Evolutionary conservation across 2,329 filamentous ascomycete species (phyloP).

Genomic region (Colletotrichum sp.): DNA sequence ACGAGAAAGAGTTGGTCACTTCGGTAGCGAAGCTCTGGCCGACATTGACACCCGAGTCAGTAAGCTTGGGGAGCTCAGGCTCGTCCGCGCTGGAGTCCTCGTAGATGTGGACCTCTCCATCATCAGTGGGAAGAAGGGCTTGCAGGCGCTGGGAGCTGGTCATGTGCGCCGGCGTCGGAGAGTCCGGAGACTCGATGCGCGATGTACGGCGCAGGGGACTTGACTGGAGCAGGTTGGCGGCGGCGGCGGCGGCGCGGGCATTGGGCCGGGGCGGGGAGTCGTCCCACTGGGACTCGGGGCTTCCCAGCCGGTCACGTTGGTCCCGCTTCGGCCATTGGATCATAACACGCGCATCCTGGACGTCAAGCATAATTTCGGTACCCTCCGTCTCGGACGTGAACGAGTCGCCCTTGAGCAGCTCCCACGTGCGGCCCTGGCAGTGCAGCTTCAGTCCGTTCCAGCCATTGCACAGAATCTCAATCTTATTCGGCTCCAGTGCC

Average conservation of each 20-base stretch:
- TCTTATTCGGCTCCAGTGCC: slow-evolving; percentile 73
- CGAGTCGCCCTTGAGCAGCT: slow-evolving; percentile 84
- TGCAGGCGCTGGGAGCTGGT: slow-evolving; percentile 50
- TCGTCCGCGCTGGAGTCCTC: slow-evolving; percentile 25
- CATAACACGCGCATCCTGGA: slow-evolving; percentile 89
- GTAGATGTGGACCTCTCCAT: slow-evolving; percentile 26
- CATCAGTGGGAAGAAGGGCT: slow-evolving; percentile 41
- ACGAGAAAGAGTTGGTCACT: slow-evolving; percentile 58
- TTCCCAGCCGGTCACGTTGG: slow-evolving; percentile 50
- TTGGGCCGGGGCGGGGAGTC: slow-evolving; percentile 54
- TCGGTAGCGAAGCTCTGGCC: slow-evolving; percentile 56
- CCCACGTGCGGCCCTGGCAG: slow-evolving; percentile 86
- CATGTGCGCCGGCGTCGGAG: slow-evolving; percentile 53
- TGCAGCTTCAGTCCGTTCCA: slow-evolving; percentile 97
- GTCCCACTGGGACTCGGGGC: slow-evolving; percentile 75
- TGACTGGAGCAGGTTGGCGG: slow-evolving; percentile 54
- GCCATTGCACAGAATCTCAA: slow-evolving; percentile 89
- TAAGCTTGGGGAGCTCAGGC: slow-evolving; percentile 42
- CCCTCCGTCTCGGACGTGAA: slow-evolving; percentile 90
- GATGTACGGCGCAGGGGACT: slow-evolving; percentile 61
- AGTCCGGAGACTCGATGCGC: slow-evolving; percentile 77
- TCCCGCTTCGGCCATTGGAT: slow-evolving; percentile 81
- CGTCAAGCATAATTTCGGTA: slow-evolving; percentile 92
- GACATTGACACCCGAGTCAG: slow-evolving; percentile 23
- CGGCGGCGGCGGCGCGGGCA: slow-evolving; percentile 33